phyloP scores from a whole-genome alignment of 2,329 filamentous ascomycete genomes.

The Paraphoma chrysanthemicola region DNA sequence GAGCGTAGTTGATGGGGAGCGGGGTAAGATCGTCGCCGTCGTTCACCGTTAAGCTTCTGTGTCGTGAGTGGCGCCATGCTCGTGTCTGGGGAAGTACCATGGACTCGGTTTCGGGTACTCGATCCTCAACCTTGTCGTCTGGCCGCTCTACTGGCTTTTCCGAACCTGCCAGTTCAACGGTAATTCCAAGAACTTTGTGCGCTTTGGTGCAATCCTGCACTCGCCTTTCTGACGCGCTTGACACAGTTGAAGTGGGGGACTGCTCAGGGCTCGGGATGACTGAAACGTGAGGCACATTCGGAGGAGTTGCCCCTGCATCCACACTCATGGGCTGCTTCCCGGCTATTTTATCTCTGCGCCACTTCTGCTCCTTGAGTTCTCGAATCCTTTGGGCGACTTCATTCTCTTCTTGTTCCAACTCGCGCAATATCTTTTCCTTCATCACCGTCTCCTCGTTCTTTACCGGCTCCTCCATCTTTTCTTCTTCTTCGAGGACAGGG shows the following conservation, averaged over 20 bases:
- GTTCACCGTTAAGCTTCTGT: slow-evolving; percentile 42
- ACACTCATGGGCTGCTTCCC: slow-evolving; percentile 37
- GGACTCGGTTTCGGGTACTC: slow-evolving; percentile 9
- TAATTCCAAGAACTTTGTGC: slow-evolving; percentile 51
- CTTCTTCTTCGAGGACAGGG: slow-evolving; percentile 34
- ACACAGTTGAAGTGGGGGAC: slow-evolving; percentile 42
- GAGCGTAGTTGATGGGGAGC: slow-evolving; percentile 50
- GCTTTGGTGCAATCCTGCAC: slow-evolving; percentile 47
- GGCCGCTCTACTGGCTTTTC: slow-evolving; percentile 17
- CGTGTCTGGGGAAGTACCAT: slow-evolving; percentile 21
- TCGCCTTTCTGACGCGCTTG: slow-evolving; percentile 40
- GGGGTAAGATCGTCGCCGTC: slow-evolving; percentile 43
- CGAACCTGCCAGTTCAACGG: slow-evolving; percentile 22
- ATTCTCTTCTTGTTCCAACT: slow-evolving; percentile 55
- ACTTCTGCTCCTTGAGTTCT: slow-evolving; percentile 64
- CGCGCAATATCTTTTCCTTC: slow-evolving; percentile 40
- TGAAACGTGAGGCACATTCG: slow-evolving; percentile 43
- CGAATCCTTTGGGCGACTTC: slow-evolving; percentile 65
- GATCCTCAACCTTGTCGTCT: slow-evolving; percentile 2
- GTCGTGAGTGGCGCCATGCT: slow-evolving; percentile 31
- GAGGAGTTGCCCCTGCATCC: slow-evolving; percentile 52
- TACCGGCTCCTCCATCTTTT: slow-evolving; percentile 32
- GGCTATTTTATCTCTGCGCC: slow-evolving; percentile 57
- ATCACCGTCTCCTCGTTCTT: slow-evolving; percentile 28
- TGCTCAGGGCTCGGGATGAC: slow-evolving; percentile 31